Evolutionary conservation across 306 rosid genomes (phyloP), one percentile per base, ranked within the genome.

Genomic region (Vicia faba): DNA sequence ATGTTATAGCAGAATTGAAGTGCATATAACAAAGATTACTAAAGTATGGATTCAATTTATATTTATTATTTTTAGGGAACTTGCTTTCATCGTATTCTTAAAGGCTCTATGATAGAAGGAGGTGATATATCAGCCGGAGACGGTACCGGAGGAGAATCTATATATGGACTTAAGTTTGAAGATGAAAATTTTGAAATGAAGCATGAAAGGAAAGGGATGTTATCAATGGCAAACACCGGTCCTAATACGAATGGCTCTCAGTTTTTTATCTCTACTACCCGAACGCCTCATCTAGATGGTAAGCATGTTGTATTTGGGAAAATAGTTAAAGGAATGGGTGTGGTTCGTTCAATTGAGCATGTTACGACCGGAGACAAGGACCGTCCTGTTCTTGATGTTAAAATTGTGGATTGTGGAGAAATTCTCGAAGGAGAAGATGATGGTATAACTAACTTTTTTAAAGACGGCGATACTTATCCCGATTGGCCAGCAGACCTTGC

Each of bases 401-500:
- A 66, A 12, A 75, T 89, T 61, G 79, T 61, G 51, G 92, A 91
- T 44, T 89, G 87, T 81, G 97, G 97, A 64, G 96, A 89, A 79
- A 85, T 87, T 76, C 85, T 48, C 19, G 86, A 78, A 46, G 90
- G 90, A 44, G 85, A 58, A 64, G 89, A 89, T 64, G 97, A 89
- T 70, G 97, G 97, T 29, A 80, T 82, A 59, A 82, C 86, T 38
- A 84, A 89, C 74, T 85, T 91, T 66, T 91, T 89, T 78, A 89
- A 89, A 58, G 97, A 91, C 13, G 97, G 97, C 9, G 97, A 91
- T 70, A 70, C 78, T 28, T 85, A 79, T 76, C 95, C 96, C 20
- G 97, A 91, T 76, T 91, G 97, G 97, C 97, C 97, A 8, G 86
- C 80, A 71, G 97, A 91, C 76, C 86, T 91, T 18, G 89, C 85